Percentiles rank a stretch among this genome's conserved stretches.
Evolutionary conservation across 257 asterid genomes (phyloP).

Genomic region (Craterostigma plantagineum): DNA sequence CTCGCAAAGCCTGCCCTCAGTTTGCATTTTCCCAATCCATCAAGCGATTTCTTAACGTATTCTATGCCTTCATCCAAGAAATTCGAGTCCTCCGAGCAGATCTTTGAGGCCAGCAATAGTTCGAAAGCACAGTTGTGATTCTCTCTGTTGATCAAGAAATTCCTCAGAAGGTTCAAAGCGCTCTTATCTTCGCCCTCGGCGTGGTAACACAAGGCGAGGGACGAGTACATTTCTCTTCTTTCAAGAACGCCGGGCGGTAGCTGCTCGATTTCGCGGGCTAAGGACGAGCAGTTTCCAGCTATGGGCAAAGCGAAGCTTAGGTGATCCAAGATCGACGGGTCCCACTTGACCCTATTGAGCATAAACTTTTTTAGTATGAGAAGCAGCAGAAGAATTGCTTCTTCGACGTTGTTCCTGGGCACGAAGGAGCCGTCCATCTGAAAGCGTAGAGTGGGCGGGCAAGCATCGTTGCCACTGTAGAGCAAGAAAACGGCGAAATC

Average conservation of each 20-base stretch:
- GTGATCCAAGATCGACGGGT: slow-evolving; percentile 61
- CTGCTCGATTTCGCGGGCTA: slow-evolving; percentile 60
- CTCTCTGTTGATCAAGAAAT: slow-evolving; percentile 44
- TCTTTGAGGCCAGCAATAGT: slow-evolving; percentile 58
- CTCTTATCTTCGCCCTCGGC: slow-evolving; percentile 42
- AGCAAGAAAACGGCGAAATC: slow-evolving; percentile 66
- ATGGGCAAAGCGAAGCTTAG: slow-evolving; percentile 60
- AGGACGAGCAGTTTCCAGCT: slow-evolving; percentile 36
- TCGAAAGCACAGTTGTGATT: slow-evolving; percentile 23
- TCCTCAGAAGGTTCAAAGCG: slow-evolving; percentile 52
- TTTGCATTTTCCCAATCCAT: slow-evolving; percentile 18
- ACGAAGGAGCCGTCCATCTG: slow-evolving; percentile 60
- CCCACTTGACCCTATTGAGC: slow-evolving; percentile 36
- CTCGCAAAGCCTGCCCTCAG: slow-evolving; percentile 28
- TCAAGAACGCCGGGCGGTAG: slow-evolving; percentile 37
- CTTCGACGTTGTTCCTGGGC: slow-evolving; percentile 69
- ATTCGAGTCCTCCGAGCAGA: slow-evolving; percentile 29
- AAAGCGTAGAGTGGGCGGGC: slow-evolving; percentile 70
- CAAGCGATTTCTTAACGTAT: slow-evolving; percentile 22
- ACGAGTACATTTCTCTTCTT: slow-evolving; percentile 31
- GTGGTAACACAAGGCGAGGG: slow-evolving; percentile 51
- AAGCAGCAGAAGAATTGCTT: slow-evolving; percentile 61
- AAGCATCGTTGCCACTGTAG: slow-evolving; percentile 65
- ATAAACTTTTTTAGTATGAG: slow-evolving; percentile 30
- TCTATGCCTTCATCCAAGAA: slow-evolving; percentile 43